Evolutionary conservation across 805 yeast species (phyloP).

Genomic region (Nematodospora valgi): DNA sequence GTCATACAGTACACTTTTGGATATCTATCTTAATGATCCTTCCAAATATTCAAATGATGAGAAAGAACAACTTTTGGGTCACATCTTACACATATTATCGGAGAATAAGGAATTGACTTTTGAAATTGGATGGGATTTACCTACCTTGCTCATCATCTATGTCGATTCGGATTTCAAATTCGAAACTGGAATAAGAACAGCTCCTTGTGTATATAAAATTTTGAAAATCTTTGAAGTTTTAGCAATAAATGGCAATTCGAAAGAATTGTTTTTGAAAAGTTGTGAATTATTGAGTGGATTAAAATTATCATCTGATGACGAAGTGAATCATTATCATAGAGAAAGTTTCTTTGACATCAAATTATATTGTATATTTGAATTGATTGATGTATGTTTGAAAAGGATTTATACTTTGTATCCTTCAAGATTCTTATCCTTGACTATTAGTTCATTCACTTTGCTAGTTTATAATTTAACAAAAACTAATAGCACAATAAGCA

Average conservation of each 20-base stretch:
- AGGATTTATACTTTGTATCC: constrained; percentile 71
- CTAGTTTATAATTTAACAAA: constrained; percentile 20
- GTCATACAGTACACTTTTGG: constrained; percentile 70
- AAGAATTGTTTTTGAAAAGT: constrained; percentile 68
- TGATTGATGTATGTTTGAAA: constrained; percentile 54
- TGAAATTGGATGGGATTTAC: constrained; percentile 92
- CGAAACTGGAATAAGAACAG: constrained; percentile 24
- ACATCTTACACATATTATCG: constrained; percentile 41
- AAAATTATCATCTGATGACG: constrained; percentile 16
- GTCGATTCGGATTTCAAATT: constrained; percentile 37
- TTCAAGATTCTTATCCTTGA: constrained; percentile 72
- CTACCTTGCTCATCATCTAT: constrained; percentile 58
- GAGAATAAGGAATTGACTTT: constrained; percentile 48
- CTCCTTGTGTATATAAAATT: constrained; percentile 37
- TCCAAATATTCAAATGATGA: constrained; percentile 45
- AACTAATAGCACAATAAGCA: constrained; percentile 13
- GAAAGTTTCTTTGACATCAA: constrained; percentile 48
- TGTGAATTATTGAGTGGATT: constrained; percentile 59
- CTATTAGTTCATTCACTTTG: constrained; percentile 55
- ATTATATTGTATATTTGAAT: constrained; percentile 64
- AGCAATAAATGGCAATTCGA: constrained; percentile 71
- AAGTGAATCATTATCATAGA: constrained; percentile 10
- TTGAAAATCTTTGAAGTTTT: constrained; percentile 58
- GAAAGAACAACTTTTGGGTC: constrained; percentile 44
- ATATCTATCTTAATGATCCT: constrained; percentile 52